phyloP scores from a whole-genome alignment of 1,284 basidiomycete genomes.

The Ganoderma multipileum region DNA sequence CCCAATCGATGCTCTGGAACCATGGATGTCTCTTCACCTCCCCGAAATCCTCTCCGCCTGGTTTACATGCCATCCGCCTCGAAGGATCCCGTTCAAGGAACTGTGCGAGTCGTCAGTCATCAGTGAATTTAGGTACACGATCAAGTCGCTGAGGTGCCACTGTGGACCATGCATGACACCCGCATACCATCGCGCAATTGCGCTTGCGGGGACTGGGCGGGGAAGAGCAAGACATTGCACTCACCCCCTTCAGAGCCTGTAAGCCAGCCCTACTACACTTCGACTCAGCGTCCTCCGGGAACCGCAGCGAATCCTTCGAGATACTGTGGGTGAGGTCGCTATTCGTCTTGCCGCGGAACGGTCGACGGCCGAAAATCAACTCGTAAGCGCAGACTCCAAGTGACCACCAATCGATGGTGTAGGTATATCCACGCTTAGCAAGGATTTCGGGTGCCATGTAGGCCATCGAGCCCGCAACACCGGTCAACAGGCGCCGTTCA shows the following conservation, averaged over 20 bases:
- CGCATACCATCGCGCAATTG: background rate
- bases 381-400: slow-evolving; percentile 94
- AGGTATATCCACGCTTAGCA: slow-evolving; percentile 84
- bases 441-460: slow-evolving; percentile 99
- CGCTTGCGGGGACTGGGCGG: background rate
- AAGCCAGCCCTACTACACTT: slow-evolving; percentile 74
- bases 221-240: slow-evolving; percentile 33
- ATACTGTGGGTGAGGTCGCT: slow-evolving; percentile 90
- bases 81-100: slow-evolving; percentile 87
- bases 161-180: background rate
- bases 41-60: slow-evolving; percentile 78
- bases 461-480: slow-evolving; percentile 99
- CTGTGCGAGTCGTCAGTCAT: slow-evolving; percentile 46
- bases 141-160: background rate
- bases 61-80: slow-evolving; percentile 84
- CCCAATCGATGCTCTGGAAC: slow-evolving; percentile 91
- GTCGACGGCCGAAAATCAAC: slow-evolving; percentile 89
- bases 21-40: slow-evolving; percentile 86
- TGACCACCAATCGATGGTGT: slow-evolving; percentile 96
- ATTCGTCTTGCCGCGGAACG: slow-evolving; percentile 93
- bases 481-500: slow-evolving; percentile 82
- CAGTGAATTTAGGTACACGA: slow-evolving; percentile 5
- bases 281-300: slow-evolving; percentile 79
- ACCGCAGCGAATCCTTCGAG: slow-evolving; percentile 75
- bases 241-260: slow-evolving; percentile 71